phyloP scores from a whole-genome alignment of 331 rosid genomes.

The Dryas integrifolia region DNA sequence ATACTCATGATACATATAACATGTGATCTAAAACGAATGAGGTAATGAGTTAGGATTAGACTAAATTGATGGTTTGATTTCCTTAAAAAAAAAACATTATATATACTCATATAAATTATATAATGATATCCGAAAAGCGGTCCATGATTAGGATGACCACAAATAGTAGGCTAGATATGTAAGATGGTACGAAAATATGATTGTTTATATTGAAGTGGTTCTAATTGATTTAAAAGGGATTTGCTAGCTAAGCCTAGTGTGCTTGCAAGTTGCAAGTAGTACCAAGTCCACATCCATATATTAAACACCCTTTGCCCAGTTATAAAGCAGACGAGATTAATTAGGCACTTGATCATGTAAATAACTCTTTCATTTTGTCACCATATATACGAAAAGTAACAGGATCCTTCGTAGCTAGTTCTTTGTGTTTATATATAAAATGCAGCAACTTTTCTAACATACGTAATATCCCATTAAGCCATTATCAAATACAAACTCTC shows the following conservation, averaged over 20 bases:
- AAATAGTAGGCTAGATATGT: background rate
- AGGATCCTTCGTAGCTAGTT: background rate
- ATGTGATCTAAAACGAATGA: no score
- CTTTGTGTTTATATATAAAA: background rate
- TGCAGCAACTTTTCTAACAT: background rate
- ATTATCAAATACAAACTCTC: conserved; percentile 3
- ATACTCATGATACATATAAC: no score
- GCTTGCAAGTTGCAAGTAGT: conserved; percentile 20
- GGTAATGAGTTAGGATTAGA: background rate
- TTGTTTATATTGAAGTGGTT: conserved; percentile 27
- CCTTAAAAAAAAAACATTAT: no score
- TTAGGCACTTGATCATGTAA: conserved; percentile 14
- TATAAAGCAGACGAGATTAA: conserved; percentile 8
- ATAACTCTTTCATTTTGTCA: conserved; percentile 9
- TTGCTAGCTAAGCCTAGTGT: background rate
- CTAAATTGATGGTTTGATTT: background rate
- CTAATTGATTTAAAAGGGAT: background rate
- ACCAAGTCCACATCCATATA: conserved; percentile 6
- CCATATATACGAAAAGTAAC: conserved; percentile 1
- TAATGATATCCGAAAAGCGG: conserved; percentile 6
- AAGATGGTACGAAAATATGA: background rate
- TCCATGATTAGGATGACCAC: conserved; percentile 4
- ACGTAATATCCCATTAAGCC: conserved; percentile 7
- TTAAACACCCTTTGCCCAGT: conserved; percentile 3
- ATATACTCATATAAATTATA: background rate